Conservation (phyloP, 2,329 filamentous ascomycete species). For the Colletotrichum sp. region DNA sequence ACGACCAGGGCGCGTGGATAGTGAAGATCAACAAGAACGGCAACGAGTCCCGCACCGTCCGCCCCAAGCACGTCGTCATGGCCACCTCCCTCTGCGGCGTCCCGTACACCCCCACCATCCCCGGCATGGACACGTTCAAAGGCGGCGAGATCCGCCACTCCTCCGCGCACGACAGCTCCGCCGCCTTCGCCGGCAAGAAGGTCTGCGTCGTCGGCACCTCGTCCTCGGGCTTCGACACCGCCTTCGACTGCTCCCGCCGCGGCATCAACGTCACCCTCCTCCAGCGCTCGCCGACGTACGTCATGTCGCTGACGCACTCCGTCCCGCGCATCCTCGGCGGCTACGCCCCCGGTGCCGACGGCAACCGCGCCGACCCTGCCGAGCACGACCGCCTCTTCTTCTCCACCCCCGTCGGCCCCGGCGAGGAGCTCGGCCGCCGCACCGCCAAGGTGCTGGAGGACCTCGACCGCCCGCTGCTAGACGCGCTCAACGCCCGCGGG, state of each 20-base stretch:
- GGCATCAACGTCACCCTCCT: not conserved
- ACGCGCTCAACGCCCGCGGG: slow-evolving; percentile 27
- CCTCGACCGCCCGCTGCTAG: slow-evolving; percentile 20
- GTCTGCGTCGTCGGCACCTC: not conserved
- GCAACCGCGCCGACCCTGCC: slow-evolving; percentile 57
- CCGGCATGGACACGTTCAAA: slow-evolving; percentile 23
- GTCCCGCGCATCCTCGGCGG: slow-evolving; percentile 30
- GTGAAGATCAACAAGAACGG: slow-evolving; percentile 21
- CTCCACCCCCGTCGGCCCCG: slow-evolving; percentile 60
- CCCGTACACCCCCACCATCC: slow-evolving; percentile 33
- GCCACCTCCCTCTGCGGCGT: slow-evolving; percentile 60
- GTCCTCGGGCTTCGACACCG: not conserved
- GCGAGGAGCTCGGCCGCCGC: slow-evolving; percentile 32
- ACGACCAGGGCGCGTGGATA: not conserved
- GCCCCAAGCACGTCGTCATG: slow-evolving; percentile 57
- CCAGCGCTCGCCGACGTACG: slow-evolving; percentile 32
- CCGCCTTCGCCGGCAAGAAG: not conserved
- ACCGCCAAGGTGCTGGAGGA: slow-evolving; percentile 20
- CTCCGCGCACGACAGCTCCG: not conserved
- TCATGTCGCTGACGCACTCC: slow-evolving; percentile 34
- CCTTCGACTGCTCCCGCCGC: not conserved
- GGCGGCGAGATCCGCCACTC: not conserved
- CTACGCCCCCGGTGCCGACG: slow-evolving; percentile 24
- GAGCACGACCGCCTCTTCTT: slow-evolving; percentile 53
- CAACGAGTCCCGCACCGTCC: slow-evolving; percentile 45